These are phyloP conservation scores for Dimargaris cristalligena DNA, from an alignment of 192 early-diverging fungal genomes.

Conservation along the genomic window DNA sequence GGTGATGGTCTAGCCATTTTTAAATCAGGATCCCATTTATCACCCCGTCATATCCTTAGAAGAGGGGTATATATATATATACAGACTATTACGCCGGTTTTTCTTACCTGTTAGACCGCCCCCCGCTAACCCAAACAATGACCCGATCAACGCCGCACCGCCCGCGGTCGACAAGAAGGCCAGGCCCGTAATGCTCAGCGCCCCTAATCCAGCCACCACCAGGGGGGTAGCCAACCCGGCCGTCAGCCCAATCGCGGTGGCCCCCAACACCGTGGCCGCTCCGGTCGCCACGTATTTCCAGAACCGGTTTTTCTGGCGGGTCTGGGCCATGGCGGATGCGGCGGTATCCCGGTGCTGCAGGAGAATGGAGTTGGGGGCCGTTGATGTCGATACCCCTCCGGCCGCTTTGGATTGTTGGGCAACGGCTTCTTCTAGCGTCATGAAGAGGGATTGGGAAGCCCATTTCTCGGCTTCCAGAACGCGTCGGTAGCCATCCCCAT, in stretches of 20 bases:
- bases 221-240: slow-evolving; percentile 35
- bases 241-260: slow-evolving; percentile 28
- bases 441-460: slow-evolving; percentile 17
- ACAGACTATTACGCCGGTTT: too few species aligned
- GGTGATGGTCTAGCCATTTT: too few species aligned
- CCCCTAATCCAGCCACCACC: slow-evolving; percentile 32
- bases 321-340: slow-evolving; percentile 13
- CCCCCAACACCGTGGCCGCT: slow-evolving; percentile 25
- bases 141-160: slow-evolving; percentile 28
- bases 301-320: slow-evolving; percentile 21
- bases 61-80: too few species aligned
- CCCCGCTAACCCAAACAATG: slow-evolving; percentile 31
- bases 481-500: too few species aligned
- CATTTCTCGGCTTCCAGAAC: slow-evolving; percentile 18
- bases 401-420: slow-evolving; percentile 15
- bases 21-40: too few species aligned
- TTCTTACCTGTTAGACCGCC: slow-evolving; percentile 28
- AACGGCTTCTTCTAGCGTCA: slow-evolving; percentile 22
- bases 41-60: too few species aligned
- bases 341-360: too few species aligned
- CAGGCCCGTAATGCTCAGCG: slow-evolving; percentile 26
- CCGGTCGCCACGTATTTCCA: slow-evolving; percentile 27
- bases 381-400: neutral
- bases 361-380: too few species aligned
- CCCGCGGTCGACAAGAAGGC: slow-evolving; percentile 27